Base-by-base conservation (phyloP, 805 yeast genomes). In the Candida endomychidarum region DNA sequence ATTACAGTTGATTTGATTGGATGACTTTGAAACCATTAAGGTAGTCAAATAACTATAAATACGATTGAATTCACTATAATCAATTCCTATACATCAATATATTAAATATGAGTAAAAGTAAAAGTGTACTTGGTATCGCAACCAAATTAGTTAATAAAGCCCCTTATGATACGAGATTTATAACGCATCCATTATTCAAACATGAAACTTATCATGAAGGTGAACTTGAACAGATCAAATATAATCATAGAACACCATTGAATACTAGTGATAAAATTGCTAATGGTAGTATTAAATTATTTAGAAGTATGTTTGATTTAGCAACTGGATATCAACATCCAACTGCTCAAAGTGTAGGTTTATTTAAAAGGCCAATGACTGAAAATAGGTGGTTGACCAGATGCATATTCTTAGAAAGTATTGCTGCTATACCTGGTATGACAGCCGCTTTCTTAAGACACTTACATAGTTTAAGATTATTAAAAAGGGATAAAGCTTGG, bases 401-500 rank as follows among this genome's bases (percentile, higher is more conserved):
- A 38, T 61, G 75, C 41, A 75, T 83, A 26, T 81, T 83, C 50
- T 68, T 83, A 49, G 90, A 83, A 57, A 74, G 81, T 44, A 71
- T 83, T 41, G 90, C 90, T 4, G 89, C 87, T 7, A 86, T 83
- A n/a, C 90, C 90, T 1, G 89, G 90, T 8, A 76, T 81, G 70
- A 84, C 80, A 34, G 90, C 86, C 3, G 83, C 84, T 1, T 83
- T 81, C 60, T 58, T 83, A 30, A 72, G 89, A 42, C 89, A 83
- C 54, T 67, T 83, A 51, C 81, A 79, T 47, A 75, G 86, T 2
- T 56, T 83, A 34, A 63, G 90, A 48, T 57, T 81, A 36, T 63
- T 83, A 49, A 70, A 71, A 51, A 62, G 89, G 43, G 90, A 83
- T 56, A 75, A 78, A 52, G 88, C 86, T 1, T 83, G 87, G 83